A percentile compares a stretch with the other conserved stretches of the same genome.
Evolutionary conservation across 2,329 filamentous ascomycete genomes (phyloP).

Genomic region (Paraphoma chrysanthemicola): DNA sequence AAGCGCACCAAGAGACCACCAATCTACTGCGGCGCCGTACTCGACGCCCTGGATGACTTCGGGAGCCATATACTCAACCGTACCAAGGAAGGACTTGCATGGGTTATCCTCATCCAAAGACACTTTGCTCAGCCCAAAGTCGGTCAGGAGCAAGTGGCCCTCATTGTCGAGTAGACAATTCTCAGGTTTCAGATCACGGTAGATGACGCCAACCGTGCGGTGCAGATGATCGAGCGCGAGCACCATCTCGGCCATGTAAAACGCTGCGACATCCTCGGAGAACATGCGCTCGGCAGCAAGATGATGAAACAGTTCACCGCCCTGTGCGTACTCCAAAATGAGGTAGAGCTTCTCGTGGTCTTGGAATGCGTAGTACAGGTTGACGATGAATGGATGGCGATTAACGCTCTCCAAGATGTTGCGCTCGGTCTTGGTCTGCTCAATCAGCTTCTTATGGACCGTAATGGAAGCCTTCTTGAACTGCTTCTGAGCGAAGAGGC

Average conservation of each 20-base stretch:
- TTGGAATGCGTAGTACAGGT: constrained; percentile 97
- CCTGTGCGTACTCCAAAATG: constrained; percentile 96
- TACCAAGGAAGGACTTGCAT: constrained; percentile 92
- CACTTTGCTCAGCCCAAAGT: constrained; percentile 97
- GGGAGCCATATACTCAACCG: constrained; percentile 98
- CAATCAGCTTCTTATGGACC: constrained; percentile 92
- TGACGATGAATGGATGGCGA: constrained; percentile 95
- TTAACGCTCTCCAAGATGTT: constrained; percentile 95
- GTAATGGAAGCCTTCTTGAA: constrained; percentile 96
- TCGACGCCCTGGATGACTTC: constrained; percentile 88
- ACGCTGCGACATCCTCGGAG: constrained; percentile 83
- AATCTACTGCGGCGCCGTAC: constrained; percentile 95
- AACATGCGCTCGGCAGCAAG: constrained; percentile 96
- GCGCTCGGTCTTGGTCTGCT: constrained; percentile 97
- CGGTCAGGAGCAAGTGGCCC: constrained; percentile 91
- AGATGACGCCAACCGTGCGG: constrained; percentile 89
- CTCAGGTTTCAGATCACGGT: constrained; percentile 96
- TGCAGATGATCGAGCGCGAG: constrained; percentile 94
- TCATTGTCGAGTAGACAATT: constrained; percentile 93
- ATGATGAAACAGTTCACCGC: constrained; percentile 96
- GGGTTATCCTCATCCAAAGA: constrained; percentile 73
- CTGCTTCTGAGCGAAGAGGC: constrained; percentile 96
- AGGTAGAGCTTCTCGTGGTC: constrained; percentile 97
- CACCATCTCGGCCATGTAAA: constrained; percentile 99
- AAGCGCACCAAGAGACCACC: constrained; percentile 96